Evolutionary conservation across 106 monocot species (phyloP).

Genomic region (Platanthera zijinensis): DNA sequence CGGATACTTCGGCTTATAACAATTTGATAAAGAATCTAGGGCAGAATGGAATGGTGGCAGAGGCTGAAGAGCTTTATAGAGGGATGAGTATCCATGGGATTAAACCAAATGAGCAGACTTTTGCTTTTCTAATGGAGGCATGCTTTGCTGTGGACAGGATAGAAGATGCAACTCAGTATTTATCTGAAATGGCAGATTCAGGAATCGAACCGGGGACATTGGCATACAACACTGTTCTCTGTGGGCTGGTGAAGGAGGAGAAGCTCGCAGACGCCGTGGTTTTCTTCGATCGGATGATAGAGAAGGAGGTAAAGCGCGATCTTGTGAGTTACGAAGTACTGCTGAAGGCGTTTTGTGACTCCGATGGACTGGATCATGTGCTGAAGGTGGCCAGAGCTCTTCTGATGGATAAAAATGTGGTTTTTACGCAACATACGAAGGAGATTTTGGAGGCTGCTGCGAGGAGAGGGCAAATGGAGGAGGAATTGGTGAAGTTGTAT

Average conservation of each 20-base stretch:
- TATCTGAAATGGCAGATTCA: conserved; percentile 47
- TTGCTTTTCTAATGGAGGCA: conserved; percentile 46
- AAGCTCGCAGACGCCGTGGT: conserved; percentile 44
- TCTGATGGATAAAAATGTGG: conserved; percentile 48
- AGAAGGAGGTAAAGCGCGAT: conserved; percentile 60
- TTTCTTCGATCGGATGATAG: conserved; percentile 58
- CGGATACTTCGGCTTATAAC: conserved; percentile 64
- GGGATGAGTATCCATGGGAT: conserved; percentile 56
- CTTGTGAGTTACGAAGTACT: conserved; percentile 53
- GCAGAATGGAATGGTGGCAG: conserved; percentile 27
- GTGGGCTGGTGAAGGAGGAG: conserved; percentile 37
- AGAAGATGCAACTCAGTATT: conserved; percentile 58
- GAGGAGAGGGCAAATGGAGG: conserved; percentile 50
- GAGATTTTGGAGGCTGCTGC: conserved; percentile 39
- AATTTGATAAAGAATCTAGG: conserved; percentile 66
- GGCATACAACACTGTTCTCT: conserved; percentile 53
- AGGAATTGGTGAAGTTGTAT: conserved; percentile 44
- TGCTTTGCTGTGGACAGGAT: conserved; percentile 48
- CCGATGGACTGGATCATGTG: conserved; percentile 44
- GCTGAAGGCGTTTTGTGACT: conserved; percentile 39
- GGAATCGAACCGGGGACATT: conserved; percentile 55
- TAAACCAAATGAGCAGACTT: conserved; percentile 71
- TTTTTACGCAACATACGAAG: conserved; percentile 43
- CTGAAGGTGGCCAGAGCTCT: conserved; percentile 34
- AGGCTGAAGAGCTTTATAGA: conserved; percentile 46